Evolutionary conservation across 176 grass and related monocot genomes (phyloP).

Genomic region (Eleusine coracana): DNA sequence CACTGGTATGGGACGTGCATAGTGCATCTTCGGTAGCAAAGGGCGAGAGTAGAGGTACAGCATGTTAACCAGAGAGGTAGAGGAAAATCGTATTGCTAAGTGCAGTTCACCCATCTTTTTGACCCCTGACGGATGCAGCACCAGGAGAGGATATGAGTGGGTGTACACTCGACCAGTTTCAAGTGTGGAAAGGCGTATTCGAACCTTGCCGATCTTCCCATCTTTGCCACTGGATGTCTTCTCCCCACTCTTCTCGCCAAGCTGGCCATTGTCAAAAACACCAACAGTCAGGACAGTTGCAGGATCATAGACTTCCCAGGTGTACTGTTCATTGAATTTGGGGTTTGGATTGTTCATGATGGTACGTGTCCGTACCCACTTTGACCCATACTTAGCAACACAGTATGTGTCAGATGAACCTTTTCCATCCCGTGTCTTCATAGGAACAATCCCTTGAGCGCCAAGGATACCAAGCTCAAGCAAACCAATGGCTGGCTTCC

Average conservation of each 20-base stretch:
- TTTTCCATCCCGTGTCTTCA: conserved; percentile 93
- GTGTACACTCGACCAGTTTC: conserved; percentile 96
- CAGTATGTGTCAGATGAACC: conserved; percentile 94
- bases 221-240: conserved; percentile 60
- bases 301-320: conserved; percentile 98
- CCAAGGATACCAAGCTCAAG: conserved; percentile 91
- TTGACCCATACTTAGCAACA: conserved; percentile 97
- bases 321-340: conserved; percentile 95
- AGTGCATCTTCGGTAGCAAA: conserved; percentile 96
- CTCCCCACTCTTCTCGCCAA: conserved; percentile 70
- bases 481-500: conserved; percentile 92
- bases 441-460: conserved; percentile 83
- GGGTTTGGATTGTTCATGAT: conserved; percentile 80
- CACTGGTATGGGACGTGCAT: conserved; percentile 79
- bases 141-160: conserved; percentile 84
- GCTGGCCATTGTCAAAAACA: conserved; percentile 95
- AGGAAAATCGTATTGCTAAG: conserved; percentile 90
- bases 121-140: conserved; percentile 88
- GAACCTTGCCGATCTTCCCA: conserved; percentile 82
- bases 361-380: conserved; percentile 91
- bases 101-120: conserved; percentile 99
- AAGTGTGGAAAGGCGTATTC: conserved; percentile 94
- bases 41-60: conserved; percentile 81
- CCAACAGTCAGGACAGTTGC: conserved; percentile 85
- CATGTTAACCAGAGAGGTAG: conserved; percentile 87